Conservation (phyloP, 495 filamentous ascomycete species). For the Bryoglossum gracile region DNA sequence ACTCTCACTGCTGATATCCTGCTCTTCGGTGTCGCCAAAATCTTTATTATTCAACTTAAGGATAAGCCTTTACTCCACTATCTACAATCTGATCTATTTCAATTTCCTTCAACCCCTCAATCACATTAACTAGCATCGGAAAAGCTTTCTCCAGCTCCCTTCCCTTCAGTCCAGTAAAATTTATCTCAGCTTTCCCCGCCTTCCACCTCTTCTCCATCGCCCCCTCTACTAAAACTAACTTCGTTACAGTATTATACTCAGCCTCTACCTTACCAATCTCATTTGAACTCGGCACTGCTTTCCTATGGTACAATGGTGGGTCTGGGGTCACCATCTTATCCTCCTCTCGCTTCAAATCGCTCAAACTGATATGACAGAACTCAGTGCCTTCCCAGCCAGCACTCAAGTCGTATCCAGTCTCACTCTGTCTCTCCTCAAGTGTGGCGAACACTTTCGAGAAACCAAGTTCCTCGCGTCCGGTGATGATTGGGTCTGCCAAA, state of each 20-base stretch:
- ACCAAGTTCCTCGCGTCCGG: conserved; percentile 46
- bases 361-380: conserved; percentile 3
- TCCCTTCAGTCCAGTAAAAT: conserved; percentile 1
- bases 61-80: not conserved
- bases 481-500: conserved; percentile 44
- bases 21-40: no score
- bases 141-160: conserved; percentile 29
- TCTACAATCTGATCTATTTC: conserved; percentile 43
- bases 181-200: conserved; percentile 1
- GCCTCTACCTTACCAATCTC: not conserved
- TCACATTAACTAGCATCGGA: conserved; percentile 48
- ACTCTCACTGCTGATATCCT: no score
- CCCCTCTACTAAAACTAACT: no score
- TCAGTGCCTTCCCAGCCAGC: conserved; percentile 42
- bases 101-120: conserved; percentile 41
- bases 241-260: no score
- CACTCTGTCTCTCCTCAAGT: conserved; percentile 34
- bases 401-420: conserved; percentile 30
- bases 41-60: no score
- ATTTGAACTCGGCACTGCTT: not conserved
- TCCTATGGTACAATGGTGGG: not conserved
- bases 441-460: conserved; percentile 47
- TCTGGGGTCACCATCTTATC: not conserved
- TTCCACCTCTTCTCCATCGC: conserved; percentile 12
- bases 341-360: not conserved